A percentile compares a stretch with the other conserved stretches of the same genome.
These are phyloP conservation scores for Cyberlindnera veronae DNA, from an alignment of 805 yeast genomes.

Conservation along the genomic window DNA sequence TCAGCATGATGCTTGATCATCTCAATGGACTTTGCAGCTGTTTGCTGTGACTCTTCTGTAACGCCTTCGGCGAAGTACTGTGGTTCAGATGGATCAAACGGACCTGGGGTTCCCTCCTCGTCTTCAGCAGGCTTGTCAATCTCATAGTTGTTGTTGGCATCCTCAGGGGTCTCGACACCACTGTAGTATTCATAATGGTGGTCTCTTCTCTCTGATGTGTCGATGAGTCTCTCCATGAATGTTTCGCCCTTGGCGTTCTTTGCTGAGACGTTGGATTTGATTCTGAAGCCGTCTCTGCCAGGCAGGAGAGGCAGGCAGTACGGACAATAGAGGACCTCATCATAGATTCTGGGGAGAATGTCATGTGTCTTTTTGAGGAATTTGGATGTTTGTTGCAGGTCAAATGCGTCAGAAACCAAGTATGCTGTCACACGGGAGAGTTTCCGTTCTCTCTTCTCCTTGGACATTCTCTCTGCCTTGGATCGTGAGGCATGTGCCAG, in stretches of 20 bases:
- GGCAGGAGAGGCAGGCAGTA: slow-evolving; percentile 84
- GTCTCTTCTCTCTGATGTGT: slow-evolving; percentile 79
- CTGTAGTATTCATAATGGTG: slow-evolving; percentile 90
- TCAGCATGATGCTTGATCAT: slow-evolving; percentile 62
- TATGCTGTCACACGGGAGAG: slow-evolving; percentile 89
- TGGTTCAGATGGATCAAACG: slow-evolving; percentile 92
- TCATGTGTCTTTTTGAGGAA: slow-evolving; percentile 71
- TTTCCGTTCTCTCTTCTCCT: slow-evolving; percentile 44
- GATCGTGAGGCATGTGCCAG: slow-evolving; percentile 15
- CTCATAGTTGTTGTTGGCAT: slow-evolving; percentile 43
- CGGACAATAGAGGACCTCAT: slow-evolving; percentile 90
- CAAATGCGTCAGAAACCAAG: slow-evolving; percentile 79
- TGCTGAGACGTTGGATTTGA: slow-evolving; percentile 56
- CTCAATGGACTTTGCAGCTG: slow-evolving; percentile 19
- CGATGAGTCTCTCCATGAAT: slow-evolving; percentile 71
- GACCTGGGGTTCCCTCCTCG: slow-evolving; percentile 34
- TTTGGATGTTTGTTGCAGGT: slow-evolving; percentile 56
- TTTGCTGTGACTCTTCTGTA: slow-evolving; percentile 16
- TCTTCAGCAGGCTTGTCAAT: slow-evolving; percentile 30
- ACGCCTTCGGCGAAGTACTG: slow-evolving; percentile 67
- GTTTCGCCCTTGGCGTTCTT: slow-evolving; percentile 38
- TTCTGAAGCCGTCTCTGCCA: slow-evolving; percentile 74
- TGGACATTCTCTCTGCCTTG: slow-evolving; percentile 54
- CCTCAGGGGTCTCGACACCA: slow-evolving; percentile 62
- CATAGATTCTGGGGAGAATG: slow-evolving; percentile 83